Conservation (phyloP, 179 eudicot species). For the Sideroxylon spinosum region DNA sequence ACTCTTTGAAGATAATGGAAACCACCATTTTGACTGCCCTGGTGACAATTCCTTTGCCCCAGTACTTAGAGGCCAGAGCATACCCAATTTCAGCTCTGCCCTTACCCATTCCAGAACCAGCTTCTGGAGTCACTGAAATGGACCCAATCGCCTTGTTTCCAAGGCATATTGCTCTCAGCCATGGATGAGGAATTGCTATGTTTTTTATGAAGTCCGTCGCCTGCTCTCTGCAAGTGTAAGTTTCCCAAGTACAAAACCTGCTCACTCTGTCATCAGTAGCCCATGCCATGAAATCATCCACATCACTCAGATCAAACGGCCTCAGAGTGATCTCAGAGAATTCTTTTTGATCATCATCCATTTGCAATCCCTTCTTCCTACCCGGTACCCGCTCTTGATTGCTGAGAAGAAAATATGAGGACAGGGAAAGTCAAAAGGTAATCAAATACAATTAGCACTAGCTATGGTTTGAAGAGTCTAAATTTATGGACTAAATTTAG, state of each 20-base stretch:
- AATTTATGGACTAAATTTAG: neutral
- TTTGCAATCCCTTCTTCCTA: neutral
- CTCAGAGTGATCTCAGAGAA: constrained; percentile 31
- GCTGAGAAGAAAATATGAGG: neutral
- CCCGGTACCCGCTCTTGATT: too few relatives aligned
- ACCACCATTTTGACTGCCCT: constrained; percentile 30
- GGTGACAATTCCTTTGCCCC: constrained; percentile 44
- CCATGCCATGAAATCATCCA: constrained; percentile 50
- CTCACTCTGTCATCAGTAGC: constrained; percentile 39
- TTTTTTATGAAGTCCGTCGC: constrained; percentile 26
- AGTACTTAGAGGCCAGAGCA: constrained; percentile 30
- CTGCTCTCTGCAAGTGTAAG: constrained; percentile 32
- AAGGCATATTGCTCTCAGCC: constrained; percentile 21
- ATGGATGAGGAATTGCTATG: constrained; percentile 24
- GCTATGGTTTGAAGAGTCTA: neutral
- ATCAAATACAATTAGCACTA: neutral
- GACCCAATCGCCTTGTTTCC: constrained; percentile 15
- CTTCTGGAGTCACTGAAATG: neutral
- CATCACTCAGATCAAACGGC: constrained; percentile 27
- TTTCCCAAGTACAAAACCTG: constrained; percentile 32
- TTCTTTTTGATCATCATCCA: constrained; percentile 13
- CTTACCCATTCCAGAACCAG: neutral
- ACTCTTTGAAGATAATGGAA: constrained; percentile 19
- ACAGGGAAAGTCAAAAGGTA: neutral
- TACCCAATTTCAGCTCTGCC: constrained; percentile 30